Evolutionary conservation across 2,329 filamentous ascomycete genomes (phyloP).

Genomic region (Colletotrichum tabaci): DNA sequence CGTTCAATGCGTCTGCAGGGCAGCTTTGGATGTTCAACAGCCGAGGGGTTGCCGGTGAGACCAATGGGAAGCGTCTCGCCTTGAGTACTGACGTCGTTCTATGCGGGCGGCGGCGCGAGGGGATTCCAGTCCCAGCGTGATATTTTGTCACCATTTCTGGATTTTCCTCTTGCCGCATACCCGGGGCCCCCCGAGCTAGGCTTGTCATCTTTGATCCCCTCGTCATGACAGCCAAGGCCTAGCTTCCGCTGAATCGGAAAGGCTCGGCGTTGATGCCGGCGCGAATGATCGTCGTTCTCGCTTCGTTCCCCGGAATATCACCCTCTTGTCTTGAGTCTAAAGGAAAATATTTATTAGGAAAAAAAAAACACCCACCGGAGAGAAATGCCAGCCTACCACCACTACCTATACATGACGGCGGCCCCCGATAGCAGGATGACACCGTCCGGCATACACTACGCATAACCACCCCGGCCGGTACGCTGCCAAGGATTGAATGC

Average conservation of each 20-base stretch:
- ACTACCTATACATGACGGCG: background rate
- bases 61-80: conserved; percentile 18
- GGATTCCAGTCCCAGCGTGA: conserved; percentile 4
- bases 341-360: background rate
- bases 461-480: background rate
- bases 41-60: background rate
- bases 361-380: background rate
- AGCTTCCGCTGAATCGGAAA: background rate
- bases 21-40: conserved; percentile 1
- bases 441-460: background rate
- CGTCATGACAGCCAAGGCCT: background rate
- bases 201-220: background rate
- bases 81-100: conserved; percentile 17
- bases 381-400: background rate
- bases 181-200: background rate
- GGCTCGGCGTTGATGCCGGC: background rate
- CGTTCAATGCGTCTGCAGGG: background rate
- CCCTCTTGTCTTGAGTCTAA: conserved; percentile 16
- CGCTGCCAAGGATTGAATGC: background rate
- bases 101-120: conserved; percentile 19
- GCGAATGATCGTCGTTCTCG: background rate
- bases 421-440: background rate
- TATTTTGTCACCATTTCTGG: background rate
- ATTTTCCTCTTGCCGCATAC: background rate
- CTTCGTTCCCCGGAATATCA: background rate